Evolutionary conservation across 371 early-diverging fungal genomes (phyloP).

Genomic region (Mortierella sp.): DNA sequence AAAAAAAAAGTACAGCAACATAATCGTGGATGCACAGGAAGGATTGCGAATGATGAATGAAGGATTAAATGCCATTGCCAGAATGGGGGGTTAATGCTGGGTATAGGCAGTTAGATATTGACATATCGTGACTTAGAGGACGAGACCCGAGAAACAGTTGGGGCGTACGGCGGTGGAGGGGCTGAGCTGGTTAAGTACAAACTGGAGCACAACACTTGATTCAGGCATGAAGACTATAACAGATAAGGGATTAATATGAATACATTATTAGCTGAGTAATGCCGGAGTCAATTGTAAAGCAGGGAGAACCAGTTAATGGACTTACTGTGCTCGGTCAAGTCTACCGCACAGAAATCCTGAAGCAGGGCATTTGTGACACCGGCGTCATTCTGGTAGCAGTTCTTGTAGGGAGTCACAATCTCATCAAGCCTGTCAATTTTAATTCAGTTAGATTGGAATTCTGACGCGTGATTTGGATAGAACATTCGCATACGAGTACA

Average conservation of each 20-base stretch:
- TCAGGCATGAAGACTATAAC: conserved; percentile 29
- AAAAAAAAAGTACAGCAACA: no score
- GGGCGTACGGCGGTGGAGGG: conserved; percentile 39
- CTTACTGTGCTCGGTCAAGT: conserved; percentile 34
- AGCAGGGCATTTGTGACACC: conserved; percentile 36
- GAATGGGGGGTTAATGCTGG: no score
- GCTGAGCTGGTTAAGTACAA: conserved; percentile 45
- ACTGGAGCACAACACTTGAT: conserved; percentile 39
- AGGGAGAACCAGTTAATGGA: background rate
- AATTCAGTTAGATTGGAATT: background rate
- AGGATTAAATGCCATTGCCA: no score
- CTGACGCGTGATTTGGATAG: background rate
- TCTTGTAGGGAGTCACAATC: conserved; percentile 40
- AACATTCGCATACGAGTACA: background rate
- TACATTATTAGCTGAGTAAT: no score
- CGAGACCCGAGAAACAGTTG: conserved; percentile 30
- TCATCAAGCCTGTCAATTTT: conserved; percentile 28
- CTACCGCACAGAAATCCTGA: conserved; percentile 32
- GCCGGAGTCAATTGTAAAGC: no score
- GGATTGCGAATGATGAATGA: no score
- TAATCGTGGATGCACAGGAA: no score
- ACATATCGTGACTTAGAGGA: no score
- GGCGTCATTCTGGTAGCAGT: conserved; percentile 18
- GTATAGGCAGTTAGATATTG: no score
- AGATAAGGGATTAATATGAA: background rate